Percentiles rank a stretch among this genome's conserved stretches.
Conservation (phyloP, 2,329 filamentous ascomycete species). For the Cladophialophora immunda region DNA sequence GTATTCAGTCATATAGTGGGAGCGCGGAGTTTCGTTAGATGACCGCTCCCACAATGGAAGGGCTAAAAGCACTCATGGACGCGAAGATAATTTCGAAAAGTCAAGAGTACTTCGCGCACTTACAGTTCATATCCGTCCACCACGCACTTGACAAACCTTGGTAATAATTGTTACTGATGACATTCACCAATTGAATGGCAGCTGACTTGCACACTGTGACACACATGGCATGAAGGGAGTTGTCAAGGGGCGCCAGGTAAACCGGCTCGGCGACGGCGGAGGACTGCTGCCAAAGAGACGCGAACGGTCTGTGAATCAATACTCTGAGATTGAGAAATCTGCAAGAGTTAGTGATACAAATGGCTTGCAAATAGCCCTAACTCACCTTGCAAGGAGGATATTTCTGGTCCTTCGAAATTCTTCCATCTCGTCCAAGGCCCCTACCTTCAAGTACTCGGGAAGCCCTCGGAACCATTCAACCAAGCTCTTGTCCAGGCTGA, state of each 20-base stretch:
- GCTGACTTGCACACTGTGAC: constrained; percentile 3
- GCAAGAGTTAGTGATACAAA: neutral
- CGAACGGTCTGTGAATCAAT: neutral
- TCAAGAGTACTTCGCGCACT: neutral
- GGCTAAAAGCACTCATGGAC: neutral
- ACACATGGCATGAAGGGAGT: constrained; percentile 2
- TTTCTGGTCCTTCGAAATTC: neutral
- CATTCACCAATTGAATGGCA: neutral
- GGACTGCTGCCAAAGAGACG: constrained; percentile 1
- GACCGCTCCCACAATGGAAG: neutral
- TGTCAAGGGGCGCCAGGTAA: neutral
- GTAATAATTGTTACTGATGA: constrained; percentile 2
- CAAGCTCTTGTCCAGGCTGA: constrained; percentile 3
- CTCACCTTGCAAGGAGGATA: neutral
- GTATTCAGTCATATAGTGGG: neutral
- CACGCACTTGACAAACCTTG: neutral
- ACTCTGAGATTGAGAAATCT: neutral
- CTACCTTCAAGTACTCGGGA: neutral
- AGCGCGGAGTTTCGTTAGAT: neutral
- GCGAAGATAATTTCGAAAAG: neutral
- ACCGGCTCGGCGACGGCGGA: neutral
- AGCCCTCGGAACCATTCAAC: neutral
- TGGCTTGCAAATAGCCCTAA: neutral
- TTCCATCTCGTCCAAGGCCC: constrained; percentile 1
- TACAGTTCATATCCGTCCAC: constrained; percentile 4